phyloP scores from a whole-genome alignment of 805 yeast genomes.

The Candida golubevii region DNA sequence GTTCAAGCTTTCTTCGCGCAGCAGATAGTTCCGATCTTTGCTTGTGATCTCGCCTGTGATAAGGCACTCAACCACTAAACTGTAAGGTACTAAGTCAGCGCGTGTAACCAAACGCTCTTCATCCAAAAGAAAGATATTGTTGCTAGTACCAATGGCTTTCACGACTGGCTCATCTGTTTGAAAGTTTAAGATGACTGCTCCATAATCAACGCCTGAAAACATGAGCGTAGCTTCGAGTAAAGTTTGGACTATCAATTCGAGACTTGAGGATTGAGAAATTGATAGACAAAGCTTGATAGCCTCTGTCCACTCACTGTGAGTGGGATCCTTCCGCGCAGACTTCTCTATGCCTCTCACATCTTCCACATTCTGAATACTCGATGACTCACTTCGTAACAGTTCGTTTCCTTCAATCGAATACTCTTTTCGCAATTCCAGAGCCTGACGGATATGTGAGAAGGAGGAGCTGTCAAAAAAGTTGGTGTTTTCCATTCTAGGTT shows the following conservation, averaged over 20 bases:
- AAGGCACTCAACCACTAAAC: slow-evolving; percentile 35
- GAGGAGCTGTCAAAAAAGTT: slow-evolving; percentile 7
- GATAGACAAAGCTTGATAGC: slow-evolving; percentile 45
- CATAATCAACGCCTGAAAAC: slow-evolving; percentile 33
- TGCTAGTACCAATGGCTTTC: slow-evolving; percentile 27
- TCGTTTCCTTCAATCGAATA: not conserved
- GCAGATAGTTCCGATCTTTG: slow-evolving; percentile 28
- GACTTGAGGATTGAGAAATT: slow-evolving; percentile 44
- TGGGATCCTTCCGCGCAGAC: slow-evolving; percentile 3
- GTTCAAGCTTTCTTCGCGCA: slow-evolving; percentile 24
- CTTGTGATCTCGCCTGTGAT: slow-evolving; percentile 33
- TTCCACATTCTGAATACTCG: slow-evolving; percentile 5
- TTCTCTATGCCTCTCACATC: slow-evolving; percentile 2
- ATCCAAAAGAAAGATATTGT: slow-evolving; percentile 21
- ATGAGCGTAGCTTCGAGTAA: slow-evolving; percentile 36
- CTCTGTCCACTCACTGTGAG: slow-evolving; percentile 20
- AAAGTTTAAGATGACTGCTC: slow-evolving; percentile 25
- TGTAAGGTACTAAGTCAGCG: slow-evolving; percentile 41
- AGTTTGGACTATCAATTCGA: slow-evolving; percentile 32
- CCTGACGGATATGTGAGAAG: not conserved
- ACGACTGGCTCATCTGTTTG: slow-evolving; percentile 22
- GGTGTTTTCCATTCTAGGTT: slow-evolving; percentile 2
- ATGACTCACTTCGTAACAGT: slow-evolving; percentile 1
- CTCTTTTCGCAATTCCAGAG: not conserved
- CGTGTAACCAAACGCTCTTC: slow-evolving; percentile 36